phyloP scores from a whole-genome alignment of 2,329 filamentous ascomycete species.

The Orbilia oligospora region DNA sequence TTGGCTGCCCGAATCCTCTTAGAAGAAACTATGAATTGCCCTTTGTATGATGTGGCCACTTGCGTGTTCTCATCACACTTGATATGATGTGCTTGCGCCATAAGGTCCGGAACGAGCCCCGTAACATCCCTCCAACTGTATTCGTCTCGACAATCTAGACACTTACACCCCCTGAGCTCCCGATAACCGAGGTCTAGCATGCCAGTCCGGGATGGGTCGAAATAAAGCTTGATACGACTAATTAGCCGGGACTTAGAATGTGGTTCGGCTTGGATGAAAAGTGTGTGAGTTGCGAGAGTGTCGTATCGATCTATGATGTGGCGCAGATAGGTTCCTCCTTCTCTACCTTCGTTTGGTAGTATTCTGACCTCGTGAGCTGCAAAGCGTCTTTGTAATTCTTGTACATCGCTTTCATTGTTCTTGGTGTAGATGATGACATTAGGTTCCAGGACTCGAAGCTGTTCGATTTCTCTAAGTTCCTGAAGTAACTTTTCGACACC shows the following conservation, averaged over 20 bases:
- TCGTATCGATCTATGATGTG: conserved; percentile 69
- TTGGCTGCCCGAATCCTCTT: conserved; percentile 67
- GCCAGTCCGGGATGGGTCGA: conserved; percentile 67
- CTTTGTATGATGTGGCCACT: conserved; percentile 69
- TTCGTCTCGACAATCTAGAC: conserved; percentile 67
- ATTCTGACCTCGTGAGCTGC: conserved; percentile 62
- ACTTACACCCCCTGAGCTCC: conserved; percentile 66
- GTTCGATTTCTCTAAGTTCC: conserved; percentile 48
- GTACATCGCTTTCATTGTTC: conserved; percentile 52
- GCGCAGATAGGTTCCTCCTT: conserved; percentile 69
- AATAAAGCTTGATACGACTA: conserved; percentile 67
- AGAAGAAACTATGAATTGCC: conserved; percentile 70
- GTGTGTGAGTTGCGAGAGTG: conserved; percentile 68
- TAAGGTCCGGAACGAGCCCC: conserved; percentile 67
- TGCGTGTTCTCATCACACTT: conserved; percentile 64
- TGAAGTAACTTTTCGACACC: conserved; percentile 50
- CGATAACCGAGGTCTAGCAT: conserved; percentile 69
- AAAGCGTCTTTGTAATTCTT: conserved; percentile 28
- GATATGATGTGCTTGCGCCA: conserved; percentile 64
- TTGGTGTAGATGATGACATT: conserved; percentile 63
- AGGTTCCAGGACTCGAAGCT: conserved; percentile 48
- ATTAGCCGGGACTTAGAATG: conserved; percentile 67
- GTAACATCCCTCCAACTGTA: conserved; percentile 68
- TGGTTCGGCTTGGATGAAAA: conserved; percentile 70
- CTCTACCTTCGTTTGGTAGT: conserved; percentile 68